Evolutionary conservation across 129 eudicot species (phyloP), one percentile per base, ranked within the genome.

Genomic region (Flaveria sonorensis): DNA sequence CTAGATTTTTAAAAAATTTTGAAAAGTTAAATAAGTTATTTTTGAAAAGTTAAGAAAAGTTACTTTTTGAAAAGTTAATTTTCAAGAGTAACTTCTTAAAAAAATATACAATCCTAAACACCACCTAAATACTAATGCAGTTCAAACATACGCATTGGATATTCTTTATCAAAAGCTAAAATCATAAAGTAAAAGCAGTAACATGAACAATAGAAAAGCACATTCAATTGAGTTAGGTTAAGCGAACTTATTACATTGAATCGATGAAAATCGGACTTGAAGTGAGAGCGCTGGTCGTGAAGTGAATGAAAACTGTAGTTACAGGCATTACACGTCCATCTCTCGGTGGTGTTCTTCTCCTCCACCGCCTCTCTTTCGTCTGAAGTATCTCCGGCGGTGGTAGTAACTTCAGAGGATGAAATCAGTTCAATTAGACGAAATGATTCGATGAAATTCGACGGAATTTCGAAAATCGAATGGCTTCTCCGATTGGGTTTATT

Each of bases 261-360:
- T 13, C 88, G 89, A 83, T 92, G 97, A 57, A 89, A 62, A 59
- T 92, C 89, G 23, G 97, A 92, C 61, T 87, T 92, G 87, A 89
- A 92, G 78, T 92, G 97, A 23, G 80, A 78, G 3, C 96, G 96
- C 78, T 89, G 97, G 39, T 86, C 91, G 16, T 66, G 81, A 24
- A 92, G 89, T 10, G 89, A 89, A n/a, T 81, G 87, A 47, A 92
- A 92, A 40, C 86, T 88, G 39, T 71, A 75, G 50, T 81, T 83
- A 77, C 97, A 92, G 13, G 86, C 86, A 66, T 79, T 89, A 79
- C 96, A 92, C 59, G 88, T 79, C 93, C 87, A 84, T 63, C 83
- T 86, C 73, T 78, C 82, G 78, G 53, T 18, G 45, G 50, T 66
- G 19, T 59, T 8, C 52, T 71, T 18, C 78, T 43, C 70, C 70